These are phyloP conservation scores for Ehretia macrophylla DNA, from an alignment of 257 asterid genomes.

Conservation along the genomic window DNA sequence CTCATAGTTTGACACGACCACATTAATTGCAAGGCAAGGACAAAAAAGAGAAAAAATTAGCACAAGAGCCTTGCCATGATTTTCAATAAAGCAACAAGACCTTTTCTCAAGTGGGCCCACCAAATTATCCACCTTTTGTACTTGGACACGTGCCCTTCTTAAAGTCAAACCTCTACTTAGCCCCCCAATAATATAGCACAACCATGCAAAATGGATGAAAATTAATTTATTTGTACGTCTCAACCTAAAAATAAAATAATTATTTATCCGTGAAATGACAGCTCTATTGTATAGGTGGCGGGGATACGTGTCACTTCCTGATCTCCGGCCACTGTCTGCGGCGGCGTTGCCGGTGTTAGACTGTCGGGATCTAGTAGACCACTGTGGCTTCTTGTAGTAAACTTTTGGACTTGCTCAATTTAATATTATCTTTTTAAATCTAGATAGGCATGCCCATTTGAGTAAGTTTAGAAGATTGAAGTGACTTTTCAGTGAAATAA, in stretches of 20 bases:
- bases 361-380: constrained; percentile 50
- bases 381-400: constrained; percentile 6
- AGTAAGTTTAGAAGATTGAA: too few relatives aligned
- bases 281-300: constrained; percentile 24
- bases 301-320: constrained; percentile 24
- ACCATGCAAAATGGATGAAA: constrained; percentile 29
- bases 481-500: too few relatives aligned
- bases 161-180: constrained; percentile 34
- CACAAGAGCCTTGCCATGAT: constrained; percentile 52
- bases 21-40: constrained; percentile 38
- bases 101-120: constrained; percentile 30
- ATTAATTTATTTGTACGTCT: constrained; percentile 18
- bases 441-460: too few relatives aligned
- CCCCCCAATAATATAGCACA: constrained; percentile 5
- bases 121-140: constrained; percentile 9
- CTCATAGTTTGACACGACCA: constrained; percentile 7
- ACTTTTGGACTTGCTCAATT: not conserved
- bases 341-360: constrained; percentile 37
- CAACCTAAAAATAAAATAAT: too few relatives aligned
- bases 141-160: constrained; percentile 29
- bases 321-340: constrained; percentile 44
- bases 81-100: constrained; percentile 25
- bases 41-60: constrained; percentile 24
- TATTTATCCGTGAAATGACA: too few relatives aligned
- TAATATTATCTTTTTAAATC: too few relatives aligned